These are phyloP conservation scores for Phytopythium cucurbitacearum DNA, from an alignment of 352 stramenopile genomes.

Conservation along the genomic window DNA sequence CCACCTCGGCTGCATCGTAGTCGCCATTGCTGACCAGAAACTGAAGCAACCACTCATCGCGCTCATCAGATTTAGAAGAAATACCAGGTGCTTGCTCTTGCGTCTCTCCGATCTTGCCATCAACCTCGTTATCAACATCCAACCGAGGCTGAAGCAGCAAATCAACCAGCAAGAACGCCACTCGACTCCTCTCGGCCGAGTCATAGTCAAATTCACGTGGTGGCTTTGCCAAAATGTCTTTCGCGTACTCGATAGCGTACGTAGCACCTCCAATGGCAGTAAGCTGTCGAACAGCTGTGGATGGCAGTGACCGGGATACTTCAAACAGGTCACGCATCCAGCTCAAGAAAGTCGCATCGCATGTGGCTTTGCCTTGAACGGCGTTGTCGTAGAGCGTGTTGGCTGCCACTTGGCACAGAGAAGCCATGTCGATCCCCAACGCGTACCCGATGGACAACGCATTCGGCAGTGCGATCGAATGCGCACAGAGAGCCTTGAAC, in stretches of 20 bases:
- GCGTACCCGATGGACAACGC: slow-evolving; percentile 84
- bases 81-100: slow-evolving; percentile 10
- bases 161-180: slow-evolving; percentile 49
- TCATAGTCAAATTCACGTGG: slow-evolving; percentile 29
- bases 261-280: slow-evolving; percentile 41
- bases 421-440: slow-evolving; percentile 85
- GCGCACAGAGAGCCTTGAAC: slow-evolving; percentile 64
- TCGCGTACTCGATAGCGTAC: slow-evolving; percentile 58
- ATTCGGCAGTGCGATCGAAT: slow-evolving; percentile 51
- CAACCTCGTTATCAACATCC: slow-evolving; percentile 16
- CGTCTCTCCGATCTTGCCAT: slow-evolving; percentile 4
- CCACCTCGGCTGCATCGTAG: slow-evolving; percentile 55
- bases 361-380: slow-evolving; percentile 14
- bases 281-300: slow-evolving; percentile 65
- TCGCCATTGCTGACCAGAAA: slow-evolving; percentile 58
- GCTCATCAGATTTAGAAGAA: slow-evolving; percentile 8
- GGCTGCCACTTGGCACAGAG: slow-evolving; percentile 76
- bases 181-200: slow-evolving; percentile 33
- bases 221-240: slow-evolving; percentile 40
- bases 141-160: slow-evolving; percentile 61
- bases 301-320: slow-evolving; percentile 62
- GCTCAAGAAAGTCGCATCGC: slow-evolving; percentile 25
- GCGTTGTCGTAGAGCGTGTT: slow-evolving; percentile 65
- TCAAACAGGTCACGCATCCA: slow-evolving; percentile 80
- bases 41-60: slow-evolving; percentile 40